phyloP scores from a whole-genome alignment of 1,284 basidiomycete genomes.

The Ceratobasidium sp. region DNA sequence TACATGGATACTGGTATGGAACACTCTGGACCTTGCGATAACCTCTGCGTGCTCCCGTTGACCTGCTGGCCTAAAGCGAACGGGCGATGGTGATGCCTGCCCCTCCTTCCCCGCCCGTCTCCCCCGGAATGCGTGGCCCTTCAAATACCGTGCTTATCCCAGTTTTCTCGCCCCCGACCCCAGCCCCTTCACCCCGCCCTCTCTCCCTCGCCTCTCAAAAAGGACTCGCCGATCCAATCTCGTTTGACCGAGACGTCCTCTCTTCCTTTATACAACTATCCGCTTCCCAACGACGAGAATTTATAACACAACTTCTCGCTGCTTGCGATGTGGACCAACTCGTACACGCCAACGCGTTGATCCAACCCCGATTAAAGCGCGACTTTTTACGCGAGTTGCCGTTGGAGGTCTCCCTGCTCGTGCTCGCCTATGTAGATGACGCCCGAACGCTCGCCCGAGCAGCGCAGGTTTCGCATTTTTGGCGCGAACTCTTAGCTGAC shows the following conservation, averaged over 20 bases:
- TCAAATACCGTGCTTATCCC: conserved; percentile 55
- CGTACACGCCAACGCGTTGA: conserved; percentile 78
- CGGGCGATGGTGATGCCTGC: conserved; percentile 31
- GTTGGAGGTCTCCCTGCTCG: conserved; percentile 84
- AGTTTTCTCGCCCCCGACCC: conserved; percentile 75
- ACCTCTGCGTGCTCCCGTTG: background rate
- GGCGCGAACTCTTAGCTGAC: conserved; percentile 84
- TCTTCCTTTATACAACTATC: conserved; percentile 58
- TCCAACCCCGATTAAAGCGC: conserved; percentile 86
- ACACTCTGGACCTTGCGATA: background rate
- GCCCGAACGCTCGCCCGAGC: conserved; percentile 81
- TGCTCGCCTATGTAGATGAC: conserved; percentile 87
- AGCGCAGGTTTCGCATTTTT: conserved; percentile 80
- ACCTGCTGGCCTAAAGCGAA: conserved; percentile 6
- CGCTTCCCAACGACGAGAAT: conserved; percentile 68
- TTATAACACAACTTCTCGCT: conserved; percentile 74
- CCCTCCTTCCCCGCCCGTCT: conserved; percentile 29
- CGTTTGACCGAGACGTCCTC: conserved; percentile 51
- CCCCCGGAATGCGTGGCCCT: conserved; percentile 27
- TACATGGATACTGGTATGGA: background rate
- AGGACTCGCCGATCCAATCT: conserved; percentile 48
- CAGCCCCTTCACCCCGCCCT: conserved; percentile 73
- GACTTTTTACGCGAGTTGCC: conserved; percentile 91
- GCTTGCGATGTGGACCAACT: conserved; percentile 83
- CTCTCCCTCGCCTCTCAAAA: conserved; percentile 39